These are phyloP conservation scores for Ulota crispa DNA, from an alignment of 225 moss, liverwort and hornwort species.

Conservation along the genomic window DNA sequence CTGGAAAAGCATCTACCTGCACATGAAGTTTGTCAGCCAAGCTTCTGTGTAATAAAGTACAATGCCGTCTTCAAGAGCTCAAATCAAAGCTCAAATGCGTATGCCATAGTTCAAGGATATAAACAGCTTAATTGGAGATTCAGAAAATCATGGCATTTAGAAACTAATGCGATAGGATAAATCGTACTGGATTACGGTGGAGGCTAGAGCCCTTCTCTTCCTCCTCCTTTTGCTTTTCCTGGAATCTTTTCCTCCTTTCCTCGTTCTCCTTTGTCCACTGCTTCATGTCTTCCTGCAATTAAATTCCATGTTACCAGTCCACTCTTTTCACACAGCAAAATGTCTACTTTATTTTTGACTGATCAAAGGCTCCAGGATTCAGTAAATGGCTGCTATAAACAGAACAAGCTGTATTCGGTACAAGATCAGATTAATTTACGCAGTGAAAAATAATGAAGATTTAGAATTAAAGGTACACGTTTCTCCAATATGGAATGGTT, in stretches of 20 bases:
- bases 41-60: not conserved
- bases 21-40: constrained; percentile 1
- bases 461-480: not conserved
- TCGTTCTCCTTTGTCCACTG: constrained; percentile 74
- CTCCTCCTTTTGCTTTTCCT: constrained; percentile 72
- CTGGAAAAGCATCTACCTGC: constrained; percentile 97
- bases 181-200: constrained; percentile 74
- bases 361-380: not conserved
- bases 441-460: not conserved
- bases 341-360: not conserved
- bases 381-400: not conserved
- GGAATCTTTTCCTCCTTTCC: constrained; percentile 74
- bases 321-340: not conserved
- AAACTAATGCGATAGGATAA: not conserved
- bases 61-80: not conserved
- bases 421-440: not conserved
- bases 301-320: not conserved
- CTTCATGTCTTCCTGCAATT: constrained; percentile 69
- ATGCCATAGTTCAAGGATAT: not conserved
- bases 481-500: not conserved
- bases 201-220: constrained; percentile 62
- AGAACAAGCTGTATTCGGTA: constrained; percentile 1
- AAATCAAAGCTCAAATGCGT: constrained; percentile 1
- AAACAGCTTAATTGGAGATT: not conserved
- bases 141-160: not conserved